phyloP scores from a whole-genome alignment of 1,284 basidiomycete species.

The Cryptococcus wingfieldii region DNA sequence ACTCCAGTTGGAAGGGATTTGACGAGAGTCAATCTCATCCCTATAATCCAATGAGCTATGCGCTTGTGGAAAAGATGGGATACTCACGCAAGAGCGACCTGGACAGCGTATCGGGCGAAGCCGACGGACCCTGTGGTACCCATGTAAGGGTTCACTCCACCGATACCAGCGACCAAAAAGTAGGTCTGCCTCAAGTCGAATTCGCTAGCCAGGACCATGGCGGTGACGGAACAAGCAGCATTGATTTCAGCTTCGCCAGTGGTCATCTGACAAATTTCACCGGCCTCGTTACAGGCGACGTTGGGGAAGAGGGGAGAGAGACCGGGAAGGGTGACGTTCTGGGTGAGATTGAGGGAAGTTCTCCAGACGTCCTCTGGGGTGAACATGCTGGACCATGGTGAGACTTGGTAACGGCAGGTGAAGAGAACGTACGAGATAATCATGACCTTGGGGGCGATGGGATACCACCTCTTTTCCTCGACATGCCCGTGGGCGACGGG shows the following conservation, averaged over 20 bases:
- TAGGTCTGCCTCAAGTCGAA: slow-evolving; percentile 54
- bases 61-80: not conserved
- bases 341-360: slow-evolving; percentile 34
- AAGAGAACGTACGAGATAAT: slow-evolving; percentile 23
- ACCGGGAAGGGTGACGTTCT: slow-evolving; percentile 51
- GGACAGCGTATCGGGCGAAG: slow-evolving; percentile 53
- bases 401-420: not conserved
- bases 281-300: slow-evolving; percentile 49
- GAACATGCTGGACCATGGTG: slow-evolving; percentile 31
- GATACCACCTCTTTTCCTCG: slow-evolving; percentile 13
- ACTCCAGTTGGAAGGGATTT: slow-evolving; percentile 51
- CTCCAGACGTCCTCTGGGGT: slow-evolving; percentile 46
- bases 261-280: slow-evolving; percentile 49
- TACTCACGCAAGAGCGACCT: slow-evolving; percentile 49
- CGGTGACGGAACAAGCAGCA: slow-evolving; percentile 50
- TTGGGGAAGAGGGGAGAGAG: slow-evolving; percentile 53
- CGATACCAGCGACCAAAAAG: slow-evolving; percentile 53
- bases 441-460: slow-evolving; percentile 34
- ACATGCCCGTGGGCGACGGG: not conserved
- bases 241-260: slow-evolving; percentile 53
- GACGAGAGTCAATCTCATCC: slow-evolving; percentile 53
- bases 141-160: slow-evolving; percentile 51
- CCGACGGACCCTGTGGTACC: slow-evolving; percentile 52
- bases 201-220: slow-evolving; percentile 44
- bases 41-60: not conserved